Evolutionary conservation across 441 rosid genomes (phyloP), one percentile per base, ranked within the genome.

Genomic region (Flueggea neowawraea): DNA sequence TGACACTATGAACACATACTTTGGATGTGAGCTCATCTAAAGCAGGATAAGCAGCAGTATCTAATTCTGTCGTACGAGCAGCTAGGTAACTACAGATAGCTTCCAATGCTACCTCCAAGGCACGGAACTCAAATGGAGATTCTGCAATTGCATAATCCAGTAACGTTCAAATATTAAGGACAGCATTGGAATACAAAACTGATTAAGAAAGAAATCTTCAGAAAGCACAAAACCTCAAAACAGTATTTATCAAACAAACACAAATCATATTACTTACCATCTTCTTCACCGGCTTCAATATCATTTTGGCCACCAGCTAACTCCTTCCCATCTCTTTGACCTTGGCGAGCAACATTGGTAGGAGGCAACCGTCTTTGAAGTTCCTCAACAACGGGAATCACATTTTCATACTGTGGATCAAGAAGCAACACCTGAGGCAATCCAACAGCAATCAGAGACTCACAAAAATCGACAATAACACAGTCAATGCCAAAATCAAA

Each of bases 41-140:
- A 68, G 98, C 96, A 74, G 99, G 99, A 76, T 95, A 91, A 59
- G 99, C 98, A 61, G 84, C 91, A 64, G 86, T 68, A 82, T 91
- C 99, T 48, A 95, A 70, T 43, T 95, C 98, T 44, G 95, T 86
- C 2, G 99, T 83, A 6, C 97, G 91, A 44, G 97, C 96, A 70
- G 88, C 96, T 54, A 95, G 85, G 78, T 82, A 90, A 70, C 96
- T 95, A 62, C 98, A 95, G 6, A 92, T 88, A 56, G 99, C 95
- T 80, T 95, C 98, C 80, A 95, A 81, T 65, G 95, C 95, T 55
- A 95, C 96, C 77, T 95, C 97, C 63, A 95, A 63, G 0, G 99
- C 98, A 11, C 95, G 84, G 50, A 95, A 88, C 66, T 95, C 99
- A 69, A 95, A 92, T 4, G 99, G 99, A 63, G 90, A 90, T 70